A percentile compares a stretch with the other conserved stretches of the same genome.
Evolutionary conservation across 352 stramenopile genomes (phyloP).

Genomic region (Phytophthora aleatoria): DNA sequence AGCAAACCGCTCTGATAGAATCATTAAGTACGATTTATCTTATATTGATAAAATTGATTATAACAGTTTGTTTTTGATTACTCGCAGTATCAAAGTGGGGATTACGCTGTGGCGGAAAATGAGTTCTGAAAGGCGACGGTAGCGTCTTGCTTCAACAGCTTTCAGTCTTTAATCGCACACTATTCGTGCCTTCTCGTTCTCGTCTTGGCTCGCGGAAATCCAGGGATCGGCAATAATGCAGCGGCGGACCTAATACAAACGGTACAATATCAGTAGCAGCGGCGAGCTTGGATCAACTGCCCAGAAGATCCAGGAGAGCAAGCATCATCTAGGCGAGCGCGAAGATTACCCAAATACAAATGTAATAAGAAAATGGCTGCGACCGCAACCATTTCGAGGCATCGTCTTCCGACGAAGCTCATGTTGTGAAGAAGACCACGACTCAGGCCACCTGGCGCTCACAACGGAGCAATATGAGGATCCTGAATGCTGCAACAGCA

Average conservation of each 20-base stretch:
- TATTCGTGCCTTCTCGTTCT: not conserved
- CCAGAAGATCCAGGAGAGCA: constrained; percentile 10
- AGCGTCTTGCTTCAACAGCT: not conserved
- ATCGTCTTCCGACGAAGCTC: not conserved
- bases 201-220: not conserved
- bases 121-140: no score
- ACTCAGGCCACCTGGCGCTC: no score
- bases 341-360: constrained; percentile 1
- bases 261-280: constrained; percentile 1
- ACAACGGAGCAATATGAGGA: no score
- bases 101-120: constrained; percentile 3
- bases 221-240: constrained; percentile 4
- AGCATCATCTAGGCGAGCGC: constrained; percentile 5
- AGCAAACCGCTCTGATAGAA: not conserved
- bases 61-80: not conserved
- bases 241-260: constrained; percentile 3
- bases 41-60: not conserved
- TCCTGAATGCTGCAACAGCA: no score
- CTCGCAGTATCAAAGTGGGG: not conserved
- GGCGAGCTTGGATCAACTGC: no score
- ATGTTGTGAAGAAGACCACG: not conserved
- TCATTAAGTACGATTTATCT: not conserved
- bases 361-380: not conserved
- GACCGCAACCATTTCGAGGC: constrained; percentile 1
- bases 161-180: no score